Evolutionary conservation across 495 filamentous ascomycete genomes (phyloP).

Genomic region (Aspergillus ellipticus): DNA sequence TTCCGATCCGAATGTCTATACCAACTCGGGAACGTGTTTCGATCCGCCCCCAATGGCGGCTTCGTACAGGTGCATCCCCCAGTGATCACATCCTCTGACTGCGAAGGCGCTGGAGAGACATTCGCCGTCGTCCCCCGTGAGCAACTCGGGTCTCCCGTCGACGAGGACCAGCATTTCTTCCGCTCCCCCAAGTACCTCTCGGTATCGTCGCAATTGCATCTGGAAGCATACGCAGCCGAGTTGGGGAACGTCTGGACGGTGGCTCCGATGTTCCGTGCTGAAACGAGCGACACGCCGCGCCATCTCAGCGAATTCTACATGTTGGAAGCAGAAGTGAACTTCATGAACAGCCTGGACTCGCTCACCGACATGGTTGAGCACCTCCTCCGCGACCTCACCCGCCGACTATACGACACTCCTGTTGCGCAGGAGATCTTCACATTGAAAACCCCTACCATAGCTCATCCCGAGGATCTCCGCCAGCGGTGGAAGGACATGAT

Average conservation of each 20-base stretch:
- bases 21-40: conserved; percentile 69
- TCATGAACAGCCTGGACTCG: conserved; percentile 61
- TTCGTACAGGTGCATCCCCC: conserved; percentile 91
- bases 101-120: conserved; percentile 95
- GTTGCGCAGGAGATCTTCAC: conserved; percentile 62
- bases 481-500: conserved; percentile 69
- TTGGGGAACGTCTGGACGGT: conserved; percentile 91
- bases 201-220: conserved; percentile 90
- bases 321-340: conserved; percentile 87
- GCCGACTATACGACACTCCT: conserved; percentile 49
- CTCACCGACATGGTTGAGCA: conserved; percentile 79
- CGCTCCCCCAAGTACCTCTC: conserved; percentile 89
- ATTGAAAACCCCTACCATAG: no score
- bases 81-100: conserved; percentile 94
- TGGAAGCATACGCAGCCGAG: conserved; percentile 87
- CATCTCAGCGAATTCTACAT: conserved; percentile 99
- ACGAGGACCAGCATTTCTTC: conserved; percentile 61
- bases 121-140: conserved; percentile 63
- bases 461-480: conserved; percentile 46
- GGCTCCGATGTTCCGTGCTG: conserved; percentile 89
- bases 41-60: conserved; percentile 44
- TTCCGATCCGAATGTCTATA: conserved; percentile 85
- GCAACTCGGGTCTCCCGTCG: conserved; percentile 10
- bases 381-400: conserved; percentile 62
- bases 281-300: conserved; percentile 88